Conservation (phyloP, 768 basidiomycete genomes). For the Boletus bicolor region DNA sequence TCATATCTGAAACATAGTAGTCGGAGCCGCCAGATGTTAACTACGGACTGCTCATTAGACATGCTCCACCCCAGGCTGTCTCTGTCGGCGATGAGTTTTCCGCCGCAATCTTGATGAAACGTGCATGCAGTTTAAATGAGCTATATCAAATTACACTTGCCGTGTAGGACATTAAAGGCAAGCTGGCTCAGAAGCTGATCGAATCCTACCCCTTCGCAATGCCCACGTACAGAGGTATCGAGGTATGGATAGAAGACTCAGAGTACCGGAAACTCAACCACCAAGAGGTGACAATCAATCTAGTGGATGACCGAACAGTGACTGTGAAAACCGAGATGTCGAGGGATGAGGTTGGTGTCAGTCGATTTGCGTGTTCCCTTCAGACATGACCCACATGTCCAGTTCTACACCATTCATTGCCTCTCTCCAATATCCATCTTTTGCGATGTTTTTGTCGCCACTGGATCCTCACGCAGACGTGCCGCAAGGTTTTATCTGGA, state of each 20-base stretch:
- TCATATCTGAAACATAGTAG: neutral
- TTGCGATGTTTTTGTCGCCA: constrained; percentile 15
- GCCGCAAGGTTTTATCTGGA: constrained; percentile 16
- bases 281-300: constrained; percentile 2
- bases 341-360: constrained; percentile 10
- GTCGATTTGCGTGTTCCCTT: neutral
- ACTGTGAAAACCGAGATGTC: constrained; percentile 7
- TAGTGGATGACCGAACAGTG: constrained; percentile 12
- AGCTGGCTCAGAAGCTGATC: neutral
- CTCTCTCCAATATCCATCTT: constrained; percentile 12
- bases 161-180: constrained; percentile 1
- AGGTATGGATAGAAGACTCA: constrained; percentile 19
- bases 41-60: neutral
- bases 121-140: neutral
- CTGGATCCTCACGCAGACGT: neutral
- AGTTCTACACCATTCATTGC: constrained; percentile 19
- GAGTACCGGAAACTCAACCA: constrained; percentile 2
- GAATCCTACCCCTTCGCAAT: constrained; percentile 6
- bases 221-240: constrained; percentile 14
- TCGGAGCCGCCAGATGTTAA: neutral
- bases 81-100: neutral
- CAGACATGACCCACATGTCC: neutral
- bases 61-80: neutral
- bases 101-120: neutral
- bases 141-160: neutral